Conservation (phyloP, 495 filamentous ascomycete species). For the Trichoderma gamsii region DNA sequence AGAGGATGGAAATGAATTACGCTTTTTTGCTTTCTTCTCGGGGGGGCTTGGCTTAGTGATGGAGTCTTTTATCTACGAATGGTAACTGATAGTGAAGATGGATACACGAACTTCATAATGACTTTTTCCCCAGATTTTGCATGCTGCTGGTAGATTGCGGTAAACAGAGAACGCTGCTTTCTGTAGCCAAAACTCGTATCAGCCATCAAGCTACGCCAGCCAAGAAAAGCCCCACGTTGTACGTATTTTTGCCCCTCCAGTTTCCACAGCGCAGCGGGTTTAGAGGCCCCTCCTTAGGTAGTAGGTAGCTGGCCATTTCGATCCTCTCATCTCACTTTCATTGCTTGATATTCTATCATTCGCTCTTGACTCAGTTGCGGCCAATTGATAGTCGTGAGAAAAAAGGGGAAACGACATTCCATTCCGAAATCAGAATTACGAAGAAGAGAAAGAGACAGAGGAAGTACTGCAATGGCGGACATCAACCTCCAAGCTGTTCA, state of each 20-base stretch:
- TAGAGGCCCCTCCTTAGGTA: not conserved
- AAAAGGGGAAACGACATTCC: too few relatives aligned
- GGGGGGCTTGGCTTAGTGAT: not conserved
- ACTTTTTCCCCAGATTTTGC: too few relatives aligned
- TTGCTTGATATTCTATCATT: not conserved
- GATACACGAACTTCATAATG: too few relatives aligned
- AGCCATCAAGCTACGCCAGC: not conserved
- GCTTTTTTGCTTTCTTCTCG: not conserved
- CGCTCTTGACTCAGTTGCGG: not conserved
- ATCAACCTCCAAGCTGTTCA: slow-evolving; percentile 73
- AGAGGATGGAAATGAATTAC: not conserved
- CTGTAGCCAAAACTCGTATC: too few relatives aligned
- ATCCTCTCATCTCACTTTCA: not conserved
- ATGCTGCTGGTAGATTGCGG: too few relatives aligned
- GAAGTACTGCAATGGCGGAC: slow-evolving; percentile 35
- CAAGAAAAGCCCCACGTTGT: not conserved
- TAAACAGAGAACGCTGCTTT: too few relatives aligned
- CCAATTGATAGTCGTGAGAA: not conserved
- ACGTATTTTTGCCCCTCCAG: slow-evolving; percentile 2
- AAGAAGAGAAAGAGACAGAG: not conserved
- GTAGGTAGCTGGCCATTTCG: too few relatives aligned
- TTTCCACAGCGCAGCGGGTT: not conserved
- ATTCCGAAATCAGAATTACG: too few relatives aligned
- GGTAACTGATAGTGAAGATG: too few relatives aligned
- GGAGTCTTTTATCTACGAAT: too few relatives aligned